Percentiles rank a stretch among this genome's conserved stretches.
Evolutionary conservation across 2,329 filamentous ascomycete species (phyloP).

Genomic region (Salinomyces thailandicus): DNA sequence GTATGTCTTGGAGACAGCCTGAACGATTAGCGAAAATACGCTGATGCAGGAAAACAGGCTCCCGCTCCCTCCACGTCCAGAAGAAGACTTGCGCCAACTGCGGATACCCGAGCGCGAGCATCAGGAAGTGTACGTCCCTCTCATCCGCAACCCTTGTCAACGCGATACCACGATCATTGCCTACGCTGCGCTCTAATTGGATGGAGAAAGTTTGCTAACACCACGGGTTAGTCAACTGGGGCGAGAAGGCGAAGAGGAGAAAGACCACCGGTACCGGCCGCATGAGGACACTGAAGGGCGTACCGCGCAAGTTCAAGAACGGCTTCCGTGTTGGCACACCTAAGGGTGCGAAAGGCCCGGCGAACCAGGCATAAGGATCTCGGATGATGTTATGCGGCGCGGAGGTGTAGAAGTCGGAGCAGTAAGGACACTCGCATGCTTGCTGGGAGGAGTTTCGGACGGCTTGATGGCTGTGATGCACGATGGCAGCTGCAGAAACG

Average conservation of each 20-base stretch:
- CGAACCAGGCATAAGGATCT: slow-evolving; percentile 6
- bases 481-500: background rate
- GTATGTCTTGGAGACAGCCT: slow-evolving; percentile 47
- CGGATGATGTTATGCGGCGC: background rate
- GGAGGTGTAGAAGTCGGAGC: too few species aligned
- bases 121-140: slow-evolving; percentile 81
- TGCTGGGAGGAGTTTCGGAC: slow-evolving; percentile 2
- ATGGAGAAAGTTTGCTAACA: background rate
- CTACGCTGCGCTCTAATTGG: too few species aligned
- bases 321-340: slow-evolving; percentile 87
- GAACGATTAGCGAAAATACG: too few species aligned
- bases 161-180: too few species aligned
- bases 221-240: slow-evolving; percentile 76
- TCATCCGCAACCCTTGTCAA: background rate
- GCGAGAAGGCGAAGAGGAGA: slow-evolving; percentile 99
- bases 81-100: slow-evolving; percentile 96
- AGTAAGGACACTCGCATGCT: too few species aligned
- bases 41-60: slow-evolving; percentile 47
- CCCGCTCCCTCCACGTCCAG: slow-evolving; percentile 97
- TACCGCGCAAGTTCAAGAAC: slow-evolving; percentile 93
- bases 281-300: slow-evolving; percentile 87
- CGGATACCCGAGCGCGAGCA: slow-evolving; percentile 96
- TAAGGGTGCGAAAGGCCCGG: slow-evolving; percentile 63
- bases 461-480: slow-evolving; percentile 1
- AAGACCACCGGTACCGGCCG: slow-evolving; percentile 97